Evolutionary conservation across 768 basidiomycete species (phyloP), one percentile per base, ranked within the genome.

Genomic region (Tricholoma bakamatsutake): DNA sequence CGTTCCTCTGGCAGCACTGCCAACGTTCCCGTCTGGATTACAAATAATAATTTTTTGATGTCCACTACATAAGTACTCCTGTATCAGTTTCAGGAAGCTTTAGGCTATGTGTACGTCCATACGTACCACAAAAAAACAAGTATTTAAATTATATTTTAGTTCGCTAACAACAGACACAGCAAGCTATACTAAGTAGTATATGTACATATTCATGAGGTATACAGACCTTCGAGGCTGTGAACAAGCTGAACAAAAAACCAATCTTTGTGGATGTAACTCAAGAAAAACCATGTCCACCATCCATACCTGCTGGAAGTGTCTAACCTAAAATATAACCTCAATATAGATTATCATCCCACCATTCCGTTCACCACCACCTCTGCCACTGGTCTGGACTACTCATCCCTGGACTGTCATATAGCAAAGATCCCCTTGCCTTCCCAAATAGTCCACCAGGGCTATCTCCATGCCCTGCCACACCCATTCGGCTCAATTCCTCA

Each of bases 331-430:
- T 50, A 55, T 40, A 63, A 50, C 7, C 6, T 1, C 40, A 59
- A n/a, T 40, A 13, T 56, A 58, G 45, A 55, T 61, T 49, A 42
- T 60, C 52, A 50, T 40, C 11, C 42, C 12, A 11, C 21, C 33
- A 13, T 24, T 46, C 45, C 9, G 5, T 24, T 76, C 64, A 82
- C 73, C 74, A 81, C 80, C 79, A 82, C 53, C 74, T 69, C 15
- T 74, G 70, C 66, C 78, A 78, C 62, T 78, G 77, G 17, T 77
- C 78, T 1, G 85, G 84, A 61, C 82, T 84, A 47, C 68, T 71
- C 46, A 77, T 58, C 48, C 80, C 83, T n/a, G 89, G 89, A 66
- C 88, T 90, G 59, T 88, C 84, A 61, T 89, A 91, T 61, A 90
- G 63, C 59, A 87, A 63, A 1, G 72, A 67, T 34, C 78, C 76